Percentiles rank a stretch among this genome's conserved stretches.
Conservation (phyloP, 1,139 yeast genomes). For the Geotrichum fermentans region DNA sequence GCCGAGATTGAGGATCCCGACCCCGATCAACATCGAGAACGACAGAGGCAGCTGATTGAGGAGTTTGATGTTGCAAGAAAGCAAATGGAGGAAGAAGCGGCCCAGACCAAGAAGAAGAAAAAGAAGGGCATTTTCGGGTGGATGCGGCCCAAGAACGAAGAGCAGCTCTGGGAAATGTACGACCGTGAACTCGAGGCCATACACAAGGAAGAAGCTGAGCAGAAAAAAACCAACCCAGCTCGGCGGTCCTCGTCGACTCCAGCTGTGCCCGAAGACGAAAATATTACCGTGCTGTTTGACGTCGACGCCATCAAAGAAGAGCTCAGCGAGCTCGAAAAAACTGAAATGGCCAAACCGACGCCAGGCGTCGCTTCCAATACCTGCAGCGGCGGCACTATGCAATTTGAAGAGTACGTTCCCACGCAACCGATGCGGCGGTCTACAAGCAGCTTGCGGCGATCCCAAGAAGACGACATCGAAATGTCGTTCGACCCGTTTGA, state of each 20-base stretch:
- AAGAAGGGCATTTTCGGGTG: conserved; percentile 40
- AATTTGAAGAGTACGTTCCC: conserved; percentile 15
- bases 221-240: conserved; percentile 18
- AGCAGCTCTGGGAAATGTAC: conserved; percentile 84
- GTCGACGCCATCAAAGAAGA: conserved; percentile 38
- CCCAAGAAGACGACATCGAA: conserved; percentile 2
- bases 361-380: too few species aligned
- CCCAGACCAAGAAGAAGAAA: conserved; percentile 34
- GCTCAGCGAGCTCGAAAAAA: conserved; percentile 27
- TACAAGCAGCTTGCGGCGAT: background rate
- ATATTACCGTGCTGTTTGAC: conserved; percentile 32
- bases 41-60: conserved; percentile 68
- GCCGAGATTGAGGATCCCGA: conserved; percentile 96
- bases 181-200: conserved; percentile 30
- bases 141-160: conserved; percentile 66
- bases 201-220: conserved; percentile 10
- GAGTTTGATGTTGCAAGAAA: conserved; percentile 86
- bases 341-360: background rate
- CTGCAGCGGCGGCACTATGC: background rate
- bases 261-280: background rate
- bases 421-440: conserved; percentile 1
- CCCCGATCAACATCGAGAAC: conserved; percentile 73
- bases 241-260: too few species aligned
- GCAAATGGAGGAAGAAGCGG: conserved; percentile 36
- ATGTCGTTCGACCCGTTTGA: conserved; percentile 19